These are phyloP conservation scores for Magnaporthiopsis incrustans DNA, from an alignment of 2,329 filamentous ascomycete genomes.

Conservation along the genomic window DNA sequence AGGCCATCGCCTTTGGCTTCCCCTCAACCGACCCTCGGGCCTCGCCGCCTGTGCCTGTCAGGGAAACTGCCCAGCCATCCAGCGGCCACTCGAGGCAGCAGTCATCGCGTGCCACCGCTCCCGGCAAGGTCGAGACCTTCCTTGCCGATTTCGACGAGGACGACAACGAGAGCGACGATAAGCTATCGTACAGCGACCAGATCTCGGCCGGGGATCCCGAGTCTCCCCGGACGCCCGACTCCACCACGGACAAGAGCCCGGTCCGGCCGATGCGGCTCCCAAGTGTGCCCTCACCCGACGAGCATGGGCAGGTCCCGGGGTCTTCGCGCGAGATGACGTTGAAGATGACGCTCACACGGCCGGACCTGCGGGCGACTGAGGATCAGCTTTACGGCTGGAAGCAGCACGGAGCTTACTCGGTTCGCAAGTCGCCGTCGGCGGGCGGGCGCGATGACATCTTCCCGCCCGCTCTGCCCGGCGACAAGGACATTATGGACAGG, in stretches of 20 bases:
- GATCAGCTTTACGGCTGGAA: constrained; percentile 63
- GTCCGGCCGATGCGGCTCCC: constrained; percentile 22
- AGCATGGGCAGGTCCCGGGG: constrained; percentile 42
- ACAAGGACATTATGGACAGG: constrained; percentile 46
- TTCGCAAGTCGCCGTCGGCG: constrained; percentile 22
- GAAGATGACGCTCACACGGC: constrained; percentile 87
- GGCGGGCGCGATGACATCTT: constrained; percentile 25
- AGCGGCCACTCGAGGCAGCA: too few relatives aligned
- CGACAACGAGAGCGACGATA: constrained; percentile 39
- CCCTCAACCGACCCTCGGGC: constrained; percentile 47
- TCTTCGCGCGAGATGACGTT: constrained; percentile 85
- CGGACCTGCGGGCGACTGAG: constrained; percentile 72
- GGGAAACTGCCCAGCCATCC: constrained; percentile 23
- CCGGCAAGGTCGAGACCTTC: constrained; percentile 43
- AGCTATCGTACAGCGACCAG: constrained; percentile 48
- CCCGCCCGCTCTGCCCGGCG: constrained; percentile 23
- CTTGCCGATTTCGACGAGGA: constrained; percentile 38
- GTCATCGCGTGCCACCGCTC: background rate
- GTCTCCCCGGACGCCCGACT: constrained; percentile 49
- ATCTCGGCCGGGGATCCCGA: constrained; percentile 49
- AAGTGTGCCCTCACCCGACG: constrained; percentile 24
- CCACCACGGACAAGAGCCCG: constrained; percentile 28
- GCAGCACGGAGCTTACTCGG: constrained; percentile 38
- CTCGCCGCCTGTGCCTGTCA: constrained; percentile 23
- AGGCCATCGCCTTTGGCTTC: constrained; percentile 90